A percentile compares a stretch with the other conserved stretches of the same genome.
phyloP scores from a whole-genome alignment of 768 basidiomycete genomes.

The Lentinula boryana region DNA sequence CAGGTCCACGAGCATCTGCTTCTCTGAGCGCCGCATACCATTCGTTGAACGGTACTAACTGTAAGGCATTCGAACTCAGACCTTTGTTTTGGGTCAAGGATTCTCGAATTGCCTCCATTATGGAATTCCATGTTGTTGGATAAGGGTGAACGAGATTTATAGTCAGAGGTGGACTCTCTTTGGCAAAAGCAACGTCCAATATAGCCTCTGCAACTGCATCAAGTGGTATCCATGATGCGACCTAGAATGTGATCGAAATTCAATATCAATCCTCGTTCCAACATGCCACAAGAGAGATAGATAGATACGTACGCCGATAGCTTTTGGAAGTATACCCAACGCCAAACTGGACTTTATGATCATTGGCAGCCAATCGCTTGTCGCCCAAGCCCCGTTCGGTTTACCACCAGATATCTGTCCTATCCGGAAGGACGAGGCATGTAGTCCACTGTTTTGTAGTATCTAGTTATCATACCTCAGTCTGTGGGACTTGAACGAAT shows the following conservation, averaged over 20 bases:
- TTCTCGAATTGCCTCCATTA: slow-evolving; percentile 20
- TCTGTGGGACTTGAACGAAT: too few species aligned
- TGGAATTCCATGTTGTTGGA: slow-evolving; percentile 21
- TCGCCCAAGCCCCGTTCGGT: slow-evolving; percentile 35
- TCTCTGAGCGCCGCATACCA: slow-evolving; percentile 24
- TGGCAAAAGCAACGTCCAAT: slow-evolving; percentile 17
- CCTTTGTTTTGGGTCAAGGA: slow-evolving; percentile 12
- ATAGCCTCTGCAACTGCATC: slow-evolving; percentile 28
- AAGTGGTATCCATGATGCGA: slow-evolving; percentile 37
- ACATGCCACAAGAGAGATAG: slow-evolving; percentile 18
- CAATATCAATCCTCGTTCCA: slow-evolving; percentile 35
- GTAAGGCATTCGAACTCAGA: slow-evolving; percentile 7
- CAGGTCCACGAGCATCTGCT: slow-evolving; percentile 11
- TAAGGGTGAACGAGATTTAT: slow-evolving; percentile 33
- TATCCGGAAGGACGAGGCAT: slow-evolving; percentile 27
- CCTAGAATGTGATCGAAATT: slow-evolving; percentile 15
- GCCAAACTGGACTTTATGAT: slow-evolving; percentile 29
- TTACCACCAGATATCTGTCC: slow-evolving; percentile 40
- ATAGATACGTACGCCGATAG: slow-evolving; percentile 21
- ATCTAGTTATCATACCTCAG: slow-evolving; percentile 9
- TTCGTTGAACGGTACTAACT: slow-evolving; percentile 17
- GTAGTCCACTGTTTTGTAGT: slow-evolving; percentile 24
- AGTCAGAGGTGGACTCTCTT: slow-evolving; percentile 13
- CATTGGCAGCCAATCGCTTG: slow-evolving; percentile 42
- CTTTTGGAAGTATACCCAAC: slow-evolving; percentile 21